Percentiles rank a stretch among this genome's conserved stretches.
Evolutionary conservation across 306 rosid genomes (phyloP).

Genomic region (peach (Prunus persica)): Prunus_persica_NCBIv2 NC_034009.1:12342001-12342500

Average conservation of each 20-base stretch:
- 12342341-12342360: background rate
- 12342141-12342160: constrained; percentile 89
- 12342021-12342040: background rate
- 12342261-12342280: constrained; percentile 89
- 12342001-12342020: background rate
- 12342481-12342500: constrained; percentile 78
- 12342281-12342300: constrained; percentile 80
- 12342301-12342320: background rate
- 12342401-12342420: constrained; percentile 99
- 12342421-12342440: constrained; percentile 97
- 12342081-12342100: constrained; percentile 10
- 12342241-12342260: constrained; percentile 84
- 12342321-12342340: background rate
- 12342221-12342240: constrained; percentile 97
- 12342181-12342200: constrained; percentile 99
- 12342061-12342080: background rate
- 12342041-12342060: background rate
- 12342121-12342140: constrained; percentile 62
- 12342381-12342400: constrained; percentile 48
- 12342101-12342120: constrained; percentile 15
- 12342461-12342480: constrained; percentile 99
- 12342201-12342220: constrained; percentile 95
- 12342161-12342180: constrained; percentile 93
- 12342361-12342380: background rate
- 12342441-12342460: constrained; percentile 94